Percentiles rank a stretch among this genome's conserved stretches.
These are phyloP conservation scores for Rubia yunnanensis DNA, from an alignment of 257 asterid species.

Conservation along the genomic window DNA sequence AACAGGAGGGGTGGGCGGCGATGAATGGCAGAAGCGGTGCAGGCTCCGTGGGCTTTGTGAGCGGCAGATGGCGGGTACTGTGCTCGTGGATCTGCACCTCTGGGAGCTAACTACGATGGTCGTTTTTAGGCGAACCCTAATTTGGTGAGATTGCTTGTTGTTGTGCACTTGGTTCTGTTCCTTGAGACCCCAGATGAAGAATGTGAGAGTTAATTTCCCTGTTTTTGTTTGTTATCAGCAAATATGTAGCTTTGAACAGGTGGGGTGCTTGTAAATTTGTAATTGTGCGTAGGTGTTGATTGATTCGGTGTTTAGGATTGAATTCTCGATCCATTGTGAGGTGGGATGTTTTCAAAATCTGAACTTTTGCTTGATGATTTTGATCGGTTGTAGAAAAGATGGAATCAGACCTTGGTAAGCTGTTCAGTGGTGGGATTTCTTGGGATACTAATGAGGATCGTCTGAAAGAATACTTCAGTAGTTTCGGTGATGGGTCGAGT, in stretches of 20 bases:
- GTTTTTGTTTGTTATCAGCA: neutral
- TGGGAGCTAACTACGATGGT: too few species aligned
- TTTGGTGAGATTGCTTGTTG: constrained; percentile 26
- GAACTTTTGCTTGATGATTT: neutral
- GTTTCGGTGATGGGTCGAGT: constrained; percentile 68
- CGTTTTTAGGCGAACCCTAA: too few species aligned
- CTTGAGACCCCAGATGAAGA: constrained; percentile 20
- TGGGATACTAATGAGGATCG: constrained; percentile 93
- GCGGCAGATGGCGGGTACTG: too few species aligned
- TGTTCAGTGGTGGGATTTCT: constrained; percentile 87
- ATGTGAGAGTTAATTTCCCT: neutral
- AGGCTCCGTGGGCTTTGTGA: too few species aligned
- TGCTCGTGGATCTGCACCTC: too few species aligned
- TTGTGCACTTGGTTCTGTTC: constrained; percentile 37
- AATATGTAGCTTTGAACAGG: neutral
- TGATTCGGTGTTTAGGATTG: constrained; percentile 18
- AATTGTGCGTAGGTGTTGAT: constrained; percentile 8
- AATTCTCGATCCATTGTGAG: neutral
- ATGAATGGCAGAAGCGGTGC: too few species aligned
- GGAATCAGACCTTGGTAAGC: constrained; percentile 80
- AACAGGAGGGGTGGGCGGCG: too few species aligned
- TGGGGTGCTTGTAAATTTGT: constrained; percentile 7
- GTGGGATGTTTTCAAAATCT: constrained; percentile 1
- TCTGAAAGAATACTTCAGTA: constrained; percentile 56
- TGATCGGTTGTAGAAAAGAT: constrained; percentile 40